phyloP scores from a whole-genome alignment of 2,329 filamentous ascomycete species.

The Colletotrichum spinosum region DNA sequence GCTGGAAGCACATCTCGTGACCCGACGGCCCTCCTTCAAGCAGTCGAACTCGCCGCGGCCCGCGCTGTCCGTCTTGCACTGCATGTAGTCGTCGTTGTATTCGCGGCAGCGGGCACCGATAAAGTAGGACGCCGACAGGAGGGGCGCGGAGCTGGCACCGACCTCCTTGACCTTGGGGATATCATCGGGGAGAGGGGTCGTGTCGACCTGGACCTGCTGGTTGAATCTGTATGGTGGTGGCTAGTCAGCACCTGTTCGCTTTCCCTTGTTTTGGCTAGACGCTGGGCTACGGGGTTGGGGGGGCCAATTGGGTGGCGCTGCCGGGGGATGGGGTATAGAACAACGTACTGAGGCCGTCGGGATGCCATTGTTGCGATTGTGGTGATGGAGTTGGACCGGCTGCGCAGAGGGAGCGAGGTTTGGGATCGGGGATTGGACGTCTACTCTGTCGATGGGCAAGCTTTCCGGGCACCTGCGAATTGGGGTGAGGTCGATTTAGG shows the following conservation, averaged over 20 bases:
- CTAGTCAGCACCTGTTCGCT: too few relatives aligned
- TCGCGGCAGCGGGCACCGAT: constrained; percentile 94
- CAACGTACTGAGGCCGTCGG: constrained; percentile 56
- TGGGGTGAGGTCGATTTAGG: constrained; percentile 55
- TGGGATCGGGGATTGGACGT: constrained; percentile 42
- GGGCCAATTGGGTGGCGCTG: constrained; percentile 12
- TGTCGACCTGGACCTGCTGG: constrained; percentile 93
- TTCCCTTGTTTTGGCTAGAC: background rate
- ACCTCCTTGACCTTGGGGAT: constrained; percentile 96
- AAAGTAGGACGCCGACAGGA: constrained; percentile 93
- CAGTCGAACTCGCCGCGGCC: constrained; percentile 94
- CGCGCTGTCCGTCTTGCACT: constrained; percentile 96
- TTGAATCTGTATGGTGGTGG: constrained; percentile 78
- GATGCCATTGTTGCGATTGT: constrained; percentile 51
- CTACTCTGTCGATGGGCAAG: constrained; percentile 27
- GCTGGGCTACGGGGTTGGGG: background rate
- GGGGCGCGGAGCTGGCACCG: constrained; percentile 90
- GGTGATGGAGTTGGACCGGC: constrained; percentile 24
- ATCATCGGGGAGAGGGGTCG: constrained; percentile 90
- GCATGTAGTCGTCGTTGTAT: constrained; percentile 99
- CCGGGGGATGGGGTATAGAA: background rate
- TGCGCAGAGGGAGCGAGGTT: constrained; percentile 26
- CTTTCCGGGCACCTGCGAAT: constrained; percentile 43
- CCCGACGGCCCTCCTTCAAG: constrained; percentile 94
- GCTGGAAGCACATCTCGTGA: constrained; percentile 94